Evolutionary conservation across 352 stramenopile genomes (phyloP).

Genomic region (Phytophthora pinifolia): DNA sequence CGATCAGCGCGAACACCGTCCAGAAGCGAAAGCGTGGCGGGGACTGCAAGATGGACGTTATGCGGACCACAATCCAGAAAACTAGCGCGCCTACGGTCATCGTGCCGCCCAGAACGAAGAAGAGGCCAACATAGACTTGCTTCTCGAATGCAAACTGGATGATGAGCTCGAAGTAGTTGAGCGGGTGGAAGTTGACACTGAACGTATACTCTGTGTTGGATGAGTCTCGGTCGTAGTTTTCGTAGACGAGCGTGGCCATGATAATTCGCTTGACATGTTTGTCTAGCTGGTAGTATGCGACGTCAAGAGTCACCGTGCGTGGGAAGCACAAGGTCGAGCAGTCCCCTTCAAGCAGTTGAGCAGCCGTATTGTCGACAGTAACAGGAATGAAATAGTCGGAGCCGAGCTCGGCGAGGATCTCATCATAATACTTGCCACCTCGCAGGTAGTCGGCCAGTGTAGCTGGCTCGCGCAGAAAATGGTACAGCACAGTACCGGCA

Average conservation of each 20-base stretch:
- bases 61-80: slow-evolving; percentile 90
- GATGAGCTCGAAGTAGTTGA: slow-evolving; percentile 96
- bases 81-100: slow-evolving; percentile 81
- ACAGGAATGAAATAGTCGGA: slow-evolving; percentile 96
- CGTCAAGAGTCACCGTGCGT: slow-evolving; percentile 89
- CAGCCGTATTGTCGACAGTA: slow-evolving; percentile 85
- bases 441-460: slow-evolving; percentile 88
- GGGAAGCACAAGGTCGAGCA: slow-evolving; percentile 94
- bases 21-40: slow-evolving; percentile 93
- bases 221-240: slow-evolving; percentile 93
- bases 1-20: slow-evolving; percentile 91
- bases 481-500: slow-evolving; percentile 88
- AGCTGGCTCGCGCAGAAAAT: slow-evolving; percentile 91
- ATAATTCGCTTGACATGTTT: slow-evolving; percentile 93
- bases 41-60: slow-evolving; percentile 91
- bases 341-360: slow-evolving; percentile 74
- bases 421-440: slow-evolving; percentile 72
- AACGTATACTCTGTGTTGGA: slow-evolving; percentile 90
- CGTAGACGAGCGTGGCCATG: slow-evolving; percentile 83
- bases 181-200: slow-evolving; percentile 88
- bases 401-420: slow-evolving; percentile 47
- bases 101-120: slow-evolving; percentile 89
- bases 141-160: slow-evolving; percentile 96
- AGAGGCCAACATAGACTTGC: slow-evolving; percentile 93
- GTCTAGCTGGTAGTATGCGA: slow-evolving; percentile 95